Conservation (phyloP, 2,329 filamentous ascomycete genomes). For the Ilyonectria robusta region DNA sequence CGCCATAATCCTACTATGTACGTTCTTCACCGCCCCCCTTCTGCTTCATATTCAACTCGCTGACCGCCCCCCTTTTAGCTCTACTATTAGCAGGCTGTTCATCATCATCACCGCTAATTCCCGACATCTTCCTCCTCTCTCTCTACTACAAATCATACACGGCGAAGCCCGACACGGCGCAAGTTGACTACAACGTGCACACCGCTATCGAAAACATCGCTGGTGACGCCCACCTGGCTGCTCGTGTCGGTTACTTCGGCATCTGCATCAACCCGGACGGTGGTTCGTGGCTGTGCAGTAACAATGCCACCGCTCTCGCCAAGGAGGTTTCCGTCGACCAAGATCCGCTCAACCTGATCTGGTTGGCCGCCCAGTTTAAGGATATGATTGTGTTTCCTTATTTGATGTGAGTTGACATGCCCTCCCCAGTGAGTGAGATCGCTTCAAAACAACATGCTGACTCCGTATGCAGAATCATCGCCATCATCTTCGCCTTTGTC, state of each 20-base stretch:
- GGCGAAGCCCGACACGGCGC: slow-evolving; percentile 84
- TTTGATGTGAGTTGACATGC: slow-evolving; percentile 78
- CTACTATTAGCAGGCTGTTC: slow-evolving; percentile 95
- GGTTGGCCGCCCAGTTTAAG: slow-evolving; percentile 97
- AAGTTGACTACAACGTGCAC: slow-evolving; percentile 91
- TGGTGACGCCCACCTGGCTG: slow-evolving; percentile 85
- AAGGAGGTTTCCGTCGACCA: slow-evolving; percentile 91
- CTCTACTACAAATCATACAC: slow-evolving; percentile 94
- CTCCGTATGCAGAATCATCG: slow-evolving; percentile 80
- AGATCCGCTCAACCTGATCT: slow-evolving; percentile 96
- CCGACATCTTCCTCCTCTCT: slow-evolving; percentile 97
- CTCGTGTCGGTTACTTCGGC: slow-evolving; percentile 96
- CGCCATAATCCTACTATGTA: slow-evolving; percentile 94
- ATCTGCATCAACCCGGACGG: slow-evolving; percentile 95
- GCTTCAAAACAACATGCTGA: slow-evolving; percentile 16
- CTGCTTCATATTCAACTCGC: slow-evolving; percentile 7
- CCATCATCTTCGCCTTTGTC: slow-evolving; percentile 96
- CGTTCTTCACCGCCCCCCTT: slow-evolving; percentile 56
- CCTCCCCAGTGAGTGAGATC: not conserved
- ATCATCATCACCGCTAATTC: slow-evolving; percentile 94
- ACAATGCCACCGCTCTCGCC: slow-evolving; percentile 94
- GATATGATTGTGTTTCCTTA: slow-evolving; percentile 99
- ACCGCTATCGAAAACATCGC: slow-evolving; percentile 92
- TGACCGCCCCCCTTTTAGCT: slow-evolving; percentile 65
- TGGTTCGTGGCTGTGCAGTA: slow-evolving; percentile 93